phyloP scores from a whole-genome alignment of 805 yeast genomes.

The Jamesozyma hellenica region DNA sequence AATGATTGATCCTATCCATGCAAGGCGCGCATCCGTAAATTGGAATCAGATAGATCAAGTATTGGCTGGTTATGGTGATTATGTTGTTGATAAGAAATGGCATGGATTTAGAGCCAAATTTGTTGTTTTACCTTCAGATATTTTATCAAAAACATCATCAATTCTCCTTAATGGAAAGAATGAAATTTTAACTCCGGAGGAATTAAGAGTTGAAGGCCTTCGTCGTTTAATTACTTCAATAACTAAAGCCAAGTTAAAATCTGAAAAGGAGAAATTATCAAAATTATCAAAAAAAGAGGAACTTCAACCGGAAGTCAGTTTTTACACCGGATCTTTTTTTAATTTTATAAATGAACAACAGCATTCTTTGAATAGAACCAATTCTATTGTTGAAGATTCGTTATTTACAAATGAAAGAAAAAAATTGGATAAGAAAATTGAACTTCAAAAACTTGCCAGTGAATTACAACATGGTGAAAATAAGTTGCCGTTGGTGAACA shows the following conservation, averaged over 20 bases:
- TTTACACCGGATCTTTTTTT: conserved; percentile 79
- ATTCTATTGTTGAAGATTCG: conserved; percentile 30
- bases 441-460: conserved; percentile 44
- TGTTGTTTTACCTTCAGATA: conserved; percentile 72
- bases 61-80: conserved; percentile 84
- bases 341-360: conserved; percentile 49
- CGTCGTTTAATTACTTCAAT: conserved; percentile 55
- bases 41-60: conserved; percentile 91
- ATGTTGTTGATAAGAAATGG: conserved; percentile 40
- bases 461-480: conserved; percentile 52
- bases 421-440: conserved; percentile 40
- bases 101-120: conserved; percentile 64
- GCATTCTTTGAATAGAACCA: conserved; percentile 30
- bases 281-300: conserved; percentile 34
- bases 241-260: conserved; percentile 44
- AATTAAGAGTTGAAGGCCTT: conserved; percentile 85
- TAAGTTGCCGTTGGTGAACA: conserved; percentile 60
- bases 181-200: conserved; percentile 70
- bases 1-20: conserved; percentile 44
- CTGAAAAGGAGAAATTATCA: conserved; percentile 33
- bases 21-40: conserved; percentile 47
- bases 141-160: conserved; percentile 41
- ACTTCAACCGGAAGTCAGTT: conserved; percentile 62
- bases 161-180: conserved; percentile 35
- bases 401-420: conserved; percentile 24